These are phyloP conservation scores for Beauveria brongniartii DNA, from an alignment of 2,329 filamentous ascomycete species.

Conservation along the genomic window DNA sequence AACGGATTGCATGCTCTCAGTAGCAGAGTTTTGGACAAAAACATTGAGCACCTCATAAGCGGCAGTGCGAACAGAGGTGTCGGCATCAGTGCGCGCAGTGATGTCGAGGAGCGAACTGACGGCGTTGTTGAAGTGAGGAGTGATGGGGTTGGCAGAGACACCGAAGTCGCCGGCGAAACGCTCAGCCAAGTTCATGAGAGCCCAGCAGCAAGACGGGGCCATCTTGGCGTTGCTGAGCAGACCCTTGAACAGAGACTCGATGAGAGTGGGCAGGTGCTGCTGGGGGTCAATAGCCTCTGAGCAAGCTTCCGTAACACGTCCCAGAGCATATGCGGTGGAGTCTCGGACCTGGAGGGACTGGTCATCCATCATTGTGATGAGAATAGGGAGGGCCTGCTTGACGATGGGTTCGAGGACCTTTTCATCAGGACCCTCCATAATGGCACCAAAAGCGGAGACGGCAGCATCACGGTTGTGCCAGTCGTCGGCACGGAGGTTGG, in stretches of 20 bases:
- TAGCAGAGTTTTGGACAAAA: slow-evolving; percentile 85
- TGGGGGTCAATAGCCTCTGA: slow-evolving; percentile 83
- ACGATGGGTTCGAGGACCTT: slow-evolving; percentile 87
- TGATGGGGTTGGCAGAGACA: slow-evolving; percentile 70
- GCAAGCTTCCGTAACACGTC: slow-evolving; percentile 90
- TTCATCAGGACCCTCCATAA: slow-evolving; percentile 97
- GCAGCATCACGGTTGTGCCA: slow-evolving; percentile 95
- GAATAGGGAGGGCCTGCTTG: slow-evolving; percentile 85
- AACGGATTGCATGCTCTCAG: slow-evolving; percentile 73
- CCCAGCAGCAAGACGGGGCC: slow-evolving; percentile 97
- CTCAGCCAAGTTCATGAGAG: slow-evolving; percentile 95
- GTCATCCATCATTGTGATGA: slow-evolving; percentile 91
- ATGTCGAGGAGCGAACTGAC: slow-evolving; percentile 77
- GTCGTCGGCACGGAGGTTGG: slow-evolving; percentile 80
- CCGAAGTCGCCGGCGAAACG: slow-evolving; percentile 85
- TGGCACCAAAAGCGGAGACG: slow-evolving; percentile 93
- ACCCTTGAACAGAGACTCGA: slow-evolving; percentile 82
- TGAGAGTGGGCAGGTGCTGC: slow-evolving; percentile 74
- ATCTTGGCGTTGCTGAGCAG: slow-evolving; percentile 91
- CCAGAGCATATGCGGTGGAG: slow-evolving; percentile 90
- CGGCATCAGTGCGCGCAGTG: slow-evolving; percentile 73
- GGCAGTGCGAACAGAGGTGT: slow-evolving; percentile 85
- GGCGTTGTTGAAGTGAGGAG: slow-evolving; percentile 87
- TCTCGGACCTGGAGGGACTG: slow-evolving; percentile 84
- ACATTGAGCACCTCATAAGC: slow-evolving; percentile 95